Percentiles rank a stretch among this genome's conserved stretches.
Conservation (phyloP, 805 yeast genomes). For the Starmera pachycereana region DNA sequence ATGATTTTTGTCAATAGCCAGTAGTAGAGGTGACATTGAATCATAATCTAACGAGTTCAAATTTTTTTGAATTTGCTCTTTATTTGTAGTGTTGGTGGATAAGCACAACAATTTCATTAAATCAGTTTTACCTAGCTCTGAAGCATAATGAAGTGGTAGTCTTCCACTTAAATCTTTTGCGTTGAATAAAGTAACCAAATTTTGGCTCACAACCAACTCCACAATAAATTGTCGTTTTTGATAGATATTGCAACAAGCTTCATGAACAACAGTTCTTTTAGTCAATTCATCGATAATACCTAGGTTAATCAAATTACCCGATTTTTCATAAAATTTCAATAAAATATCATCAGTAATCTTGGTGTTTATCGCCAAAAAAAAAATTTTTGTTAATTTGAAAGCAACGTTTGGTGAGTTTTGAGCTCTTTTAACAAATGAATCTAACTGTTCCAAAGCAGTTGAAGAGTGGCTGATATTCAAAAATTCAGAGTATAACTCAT, state of each 20-base stretch:
- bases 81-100: constrained; percentile 16
- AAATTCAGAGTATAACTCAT: constrained; percentile 65
- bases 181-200: constrained; percentile 20
- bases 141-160: constrained; percentile 80
- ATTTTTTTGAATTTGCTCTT: constrained; percentile 17
- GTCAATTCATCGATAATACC: constrained; percentile 60
- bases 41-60: constrained; percentile 49
- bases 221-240: constrained; percentile 16
- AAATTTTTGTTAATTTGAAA: constrained; percentile 55
- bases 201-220: constrained; percentile 13
- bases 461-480: constrained; percentile 37
- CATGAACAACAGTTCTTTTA: constrained; percentile 69
- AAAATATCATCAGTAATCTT: constrained; percentile 50
- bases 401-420: constrained; percentile 27
- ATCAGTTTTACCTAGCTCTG: constrained; percentile 43
- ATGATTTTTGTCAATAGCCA: constrained; percentile 66
- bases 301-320: constrained; percentile 41
- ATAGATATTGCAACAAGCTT: constrained; percentile 27
- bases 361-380: constrained; percentile 54
- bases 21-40: constrained; percentile 71
- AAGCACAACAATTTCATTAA: constrained; percentile 28
- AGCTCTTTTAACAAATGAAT: constrained; percentile 34
- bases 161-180: constrained; percentile 61
- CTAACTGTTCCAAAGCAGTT: constrained; percentile 26
- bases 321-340: constrained; percentile 32